These are phyloP conservation scores for Dryadomyces quercus-mongolicae DNA, from an alignment of 2,329 filamentous ascomycete species.

Conservation along the genomic window DNA sequence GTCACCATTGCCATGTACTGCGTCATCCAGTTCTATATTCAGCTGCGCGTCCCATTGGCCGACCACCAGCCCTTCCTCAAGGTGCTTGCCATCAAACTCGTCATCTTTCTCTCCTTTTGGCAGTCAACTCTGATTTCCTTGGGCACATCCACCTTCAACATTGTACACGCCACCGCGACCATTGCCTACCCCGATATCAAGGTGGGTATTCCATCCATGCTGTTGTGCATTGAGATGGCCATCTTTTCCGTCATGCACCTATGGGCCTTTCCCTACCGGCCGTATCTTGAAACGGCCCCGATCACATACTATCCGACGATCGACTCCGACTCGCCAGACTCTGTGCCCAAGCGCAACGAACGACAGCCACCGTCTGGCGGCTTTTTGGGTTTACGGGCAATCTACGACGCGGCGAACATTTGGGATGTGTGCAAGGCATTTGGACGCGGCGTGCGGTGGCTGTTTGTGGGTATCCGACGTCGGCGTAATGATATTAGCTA, in stretches of 20 bases:
- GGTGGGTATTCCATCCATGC: conserved; percentile 64
- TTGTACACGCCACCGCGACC: conserved; percentile 46
- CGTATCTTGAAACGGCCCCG: conserved; percentile 42
- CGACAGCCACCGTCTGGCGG: conserved; percentile 48
- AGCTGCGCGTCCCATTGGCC: conserved; percentile 56
- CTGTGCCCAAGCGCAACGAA: conserved; percentile 29
- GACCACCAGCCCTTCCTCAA: conserved; percentile 67
- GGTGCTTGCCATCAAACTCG: conserved; percentile 75
- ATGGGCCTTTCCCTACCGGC: conserved; percentile 69
- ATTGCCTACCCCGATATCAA: conserved; percentile 66
- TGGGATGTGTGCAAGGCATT: conserved; percentile 77
- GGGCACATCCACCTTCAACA: conserved; percentile 44
- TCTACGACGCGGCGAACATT: conserved; percentile 62
- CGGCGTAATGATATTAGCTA: conserved; percentile 44
- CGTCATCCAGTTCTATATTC: conserved; percentile 75
- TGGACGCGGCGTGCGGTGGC: conserved; percentile 66
- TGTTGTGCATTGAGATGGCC: conserved; percentile 78
- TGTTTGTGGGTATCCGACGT: conserved; percentile 59
- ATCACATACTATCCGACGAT: conserved; percentile 34
- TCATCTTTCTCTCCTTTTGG: conserved; percentile 89
- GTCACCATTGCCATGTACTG: conserved; percentile 83
- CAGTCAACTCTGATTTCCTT: conserved; percentile 46
- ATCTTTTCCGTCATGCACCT: conserved; percentile 67
- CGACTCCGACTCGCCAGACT: conserved; percentile 26
- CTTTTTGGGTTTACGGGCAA: conserved; percentile 49